A percentile compares a stretch with the other conserved stretches of the same genome.
Conservation (phyloP, 1,284 basidiomycete genomes). For the Trichosporon coremiiforme region DNA sequence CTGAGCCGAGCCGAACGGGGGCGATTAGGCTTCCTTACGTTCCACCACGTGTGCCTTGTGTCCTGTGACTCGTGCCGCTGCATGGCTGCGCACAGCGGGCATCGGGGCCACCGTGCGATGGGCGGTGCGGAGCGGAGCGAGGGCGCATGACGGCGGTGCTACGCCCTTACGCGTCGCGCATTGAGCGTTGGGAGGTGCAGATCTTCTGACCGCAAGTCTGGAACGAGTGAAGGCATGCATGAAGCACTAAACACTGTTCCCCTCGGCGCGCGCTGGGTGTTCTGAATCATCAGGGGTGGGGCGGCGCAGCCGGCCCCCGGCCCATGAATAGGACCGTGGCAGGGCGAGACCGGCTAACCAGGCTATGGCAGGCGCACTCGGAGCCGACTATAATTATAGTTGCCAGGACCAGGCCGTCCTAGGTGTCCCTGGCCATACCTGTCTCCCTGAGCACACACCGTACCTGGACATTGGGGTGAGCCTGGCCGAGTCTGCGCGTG, state of each 20-base stretch:
- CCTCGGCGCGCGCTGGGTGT: background rate
- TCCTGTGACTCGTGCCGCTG: background rate
- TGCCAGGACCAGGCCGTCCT: background rate
- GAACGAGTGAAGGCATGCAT: background rate
- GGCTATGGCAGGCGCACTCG: background rate
- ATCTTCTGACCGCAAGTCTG: background rate
- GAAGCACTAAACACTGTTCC: background rate
- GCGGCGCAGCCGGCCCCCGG: constrained; percentile 5
- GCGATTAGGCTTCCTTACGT: background rate
- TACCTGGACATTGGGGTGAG: constrained; percentile 5
- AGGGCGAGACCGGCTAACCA: background rate
- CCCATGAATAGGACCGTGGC: background rate
- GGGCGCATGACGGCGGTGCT: background rate
- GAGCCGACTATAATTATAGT: constrained; percentile 12
- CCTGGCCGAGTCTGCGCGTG: background rate
- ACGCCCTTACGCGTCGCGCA: background rate
- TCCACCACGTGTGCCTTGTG: constrained; percentile 2
- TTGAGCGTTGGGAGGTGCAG: background rate
- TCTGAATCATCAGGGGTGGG: background rate
- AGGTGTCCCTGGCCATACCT: background rate
- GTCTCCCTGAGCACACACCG: background rate
- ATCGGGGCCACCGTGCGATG: background rate
- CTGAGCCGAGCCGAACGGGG: background rate
- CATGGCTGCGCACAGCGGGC: background rate
- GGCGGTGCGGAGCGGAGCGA: background rate